Conservation (phyloP, 2,329 filamentous ascomycete species). For the Bipolaris cookei region DNA sequence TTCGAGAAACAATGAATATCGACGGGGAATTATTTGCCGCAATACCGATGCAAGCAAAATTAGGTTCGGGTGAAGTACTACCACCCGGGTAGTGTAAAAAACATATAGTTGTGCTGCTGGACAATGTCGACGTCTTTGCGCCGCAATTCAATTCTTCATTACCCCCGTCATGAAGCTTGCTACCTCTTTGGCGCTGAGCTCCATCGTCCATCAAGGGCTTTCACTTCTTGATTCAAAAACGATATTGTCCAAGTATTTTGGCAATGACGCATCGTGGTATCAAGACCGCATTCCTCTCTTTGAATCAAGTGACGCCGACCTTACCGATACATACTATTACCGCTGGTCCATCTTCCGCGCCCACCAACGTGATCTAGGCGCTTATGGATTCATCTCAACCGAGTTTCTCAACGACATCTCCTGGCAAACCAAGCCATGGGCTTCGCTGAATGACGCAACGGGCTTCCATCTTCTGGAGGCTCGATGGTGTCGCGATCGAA, state of each 20-base stretch:
- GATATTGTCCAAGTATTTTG: constrained; percentile 46
- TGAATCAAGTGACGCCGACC: constrained; percentile 47
- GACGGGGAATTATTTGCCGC: not conserved
- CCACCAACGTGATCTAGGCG: constrained; percentile 54
- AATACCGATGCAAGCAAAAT: not conserved
- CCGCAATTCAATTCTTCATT: not conserved
- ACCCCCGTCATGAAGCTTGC: not conserved
- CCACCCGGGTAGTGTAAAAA: not conserved
- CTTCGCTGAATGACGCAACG: constrained; percentile 54
- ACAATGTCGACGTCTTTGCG: not conserved
- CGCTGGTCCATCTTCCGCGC: constrained; percentile 55
- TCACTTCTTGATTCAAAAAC: constrained; percentile 34
- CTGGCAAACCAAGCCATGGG: constrained; percentile 53
- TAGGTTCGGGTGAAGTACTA: not conserved
- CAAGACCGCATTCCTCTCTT: constrained; percentile 50
- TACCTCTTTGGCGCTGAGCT: not conserved
- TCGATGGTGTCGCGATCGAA: constrained; percentile 54
- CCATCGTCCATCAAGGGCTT: not conserved
- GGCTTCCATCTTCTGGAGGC: constrained; percentile 55
- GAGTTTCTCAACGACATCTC: constrained; percentile 55
- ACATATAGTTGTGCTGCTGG: not conserved
- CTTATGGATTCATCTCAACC: constrained; percentile 53
- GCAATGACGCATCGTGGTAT: constrained; percentile 53
- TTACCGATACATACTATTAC: constrained; percentile 56
- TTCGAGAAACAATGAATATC: not conserved